phyloP scores from a whole-genome alignment of 78 protist genomes.

The Tieghemostelium lacteum region DNA sequence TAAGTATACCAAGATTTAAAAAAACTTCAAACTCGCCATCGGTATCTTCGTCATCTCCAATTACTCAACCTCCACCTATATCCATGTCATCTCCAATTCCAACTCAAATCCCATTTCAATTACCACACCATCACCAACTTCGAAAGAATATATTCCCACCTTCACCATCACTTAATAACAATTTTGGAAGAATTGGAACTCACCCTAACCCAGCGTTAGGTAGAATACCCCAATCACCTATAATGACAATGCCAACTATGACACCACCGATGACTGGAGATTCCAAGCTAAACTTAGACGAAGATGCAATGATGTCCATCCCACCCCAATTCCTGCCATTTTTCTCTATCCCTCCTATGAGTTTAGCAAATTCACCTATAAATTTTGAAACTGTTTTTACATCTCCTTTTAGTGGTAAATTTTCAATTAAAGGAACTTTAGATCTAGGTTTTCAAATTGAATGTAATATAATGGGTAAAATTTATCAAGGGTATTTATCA shows the following conservation, averaged over 20 bases:
- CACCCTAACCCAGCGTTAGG: background rate
- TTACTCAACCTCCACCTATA: background rate
- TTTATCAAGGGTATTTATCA: slow-evolving; percentile 12
- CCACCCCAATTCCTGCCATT: too few relatives aligned
- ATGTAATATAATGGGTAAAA: slow-evolving; percentile 48
- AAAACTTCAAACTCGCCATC: slow-evolving; percentile 19
- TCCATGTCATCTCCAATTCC: background rate
- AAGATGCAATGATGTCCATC: background rate
- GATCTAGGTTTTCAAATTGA: slow-evolving; percentile 67
- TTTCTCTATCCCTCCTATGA: slow-evolving; percentile 7
- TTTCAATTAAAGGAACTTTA: slow-evolving; percentile 49
- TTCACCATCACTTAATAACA: slow-evolving; percentile 15
- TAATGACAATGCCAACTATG: background rate
- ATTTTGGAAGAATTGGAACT: background rate
- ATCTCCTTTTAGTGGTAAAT: slow-evolving; percentile 57
- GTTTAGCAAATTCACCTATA: slow-evolving; percentile 13
- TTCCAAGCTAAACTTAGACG: background rate
- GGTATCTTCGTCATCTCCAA: background rate
- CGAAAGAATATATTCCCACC: slow-evolving; percentile 21
- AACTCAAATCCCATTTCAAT: background rate
- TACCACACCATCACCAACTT: slow-evolving; percentile 6
- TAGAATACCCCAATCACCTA: slow-evolving; percentile 7
- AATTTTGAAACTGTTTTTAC: slow-evolving; percentile 66
- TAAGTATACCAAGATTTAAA: slow-evolving; percentile 56
- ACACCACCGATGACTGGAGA: background rate